phyloP scores from a whole-genome alignment of 1,284 basidiomycete genomes.

The Ceratobasidium sp. region DNA sequence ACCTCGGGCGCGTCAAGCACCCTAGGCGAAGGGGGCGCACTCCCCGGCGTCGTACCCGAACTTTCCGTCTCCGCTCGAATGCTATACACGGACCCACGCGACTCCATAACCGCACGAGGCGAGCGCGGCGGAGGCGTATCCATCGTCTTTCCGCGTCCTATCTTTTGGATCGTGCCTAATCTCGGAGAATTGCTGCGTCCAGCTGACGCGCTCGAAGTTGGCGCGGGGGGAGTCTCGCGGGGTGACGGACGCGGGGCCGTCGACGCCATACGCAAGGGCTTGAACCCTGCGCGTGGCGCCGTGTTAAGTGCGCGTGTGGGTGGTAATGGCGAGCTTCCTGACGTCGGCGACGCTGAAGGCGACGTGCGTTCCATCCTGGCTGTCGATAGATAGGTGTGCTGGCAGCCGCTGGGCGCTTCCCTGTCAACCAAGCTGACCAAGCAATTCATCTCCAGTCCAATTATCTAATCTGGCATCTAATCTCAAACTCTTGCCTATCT shows the following conservation, averaged over 20 bases:
- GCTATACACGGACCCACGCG: conserved; percentile 27
- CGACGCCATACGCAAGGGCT: conserved; percentile 39
- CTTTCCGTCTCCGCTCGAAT: conserved; percentile 36
- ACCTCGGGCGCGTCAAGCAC: conserved; percentile 19
- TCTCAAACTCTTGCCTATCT: too few relatives aligned
- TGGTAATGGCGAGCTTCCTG: conserved; percentile 1
- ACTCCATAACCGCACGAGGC: conserved; percentile 4
- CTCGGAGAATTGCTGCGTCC: conserved; percentile 31
- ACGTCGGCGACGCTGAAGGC: conserved; percentile 29
- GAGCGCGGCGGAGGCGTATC: conserved; percentile 17
- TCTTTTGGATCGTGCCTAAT: conserved; percentile 42
- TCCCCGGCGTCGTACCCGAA: conserved; percentile 16
- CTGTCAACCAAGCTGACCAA: too few relatives aligned
- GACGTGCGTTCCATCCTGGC: conserved; percentile 15
- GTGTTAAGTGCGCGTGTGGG: conserved; percentile 23
- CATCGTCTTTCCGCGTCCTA: conserved; percentile 39
- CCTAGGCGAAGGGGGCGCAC: neutral
- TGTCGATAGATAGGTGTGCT: conserved; percentile 18
- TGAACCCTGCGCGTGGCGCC: conserved; percentile 12
- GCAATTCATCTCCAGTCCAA: too few relatives aligned
- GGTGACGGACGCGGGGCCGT: neutral
- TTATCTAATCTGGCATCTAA: too few relatives aligned
- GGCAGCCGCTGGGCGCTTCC: conserved; percentile 24
- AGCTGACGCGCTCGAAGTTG: neutral
- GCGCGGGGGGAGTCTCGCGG: conserved; percentile 3